Percentiles rank a stretch among this genome's conserved stretches.
Evolutionary conservation across 768 basidiomycete species (phyloP).

Genomic region (Kwoniella botswanensis): DNA sequence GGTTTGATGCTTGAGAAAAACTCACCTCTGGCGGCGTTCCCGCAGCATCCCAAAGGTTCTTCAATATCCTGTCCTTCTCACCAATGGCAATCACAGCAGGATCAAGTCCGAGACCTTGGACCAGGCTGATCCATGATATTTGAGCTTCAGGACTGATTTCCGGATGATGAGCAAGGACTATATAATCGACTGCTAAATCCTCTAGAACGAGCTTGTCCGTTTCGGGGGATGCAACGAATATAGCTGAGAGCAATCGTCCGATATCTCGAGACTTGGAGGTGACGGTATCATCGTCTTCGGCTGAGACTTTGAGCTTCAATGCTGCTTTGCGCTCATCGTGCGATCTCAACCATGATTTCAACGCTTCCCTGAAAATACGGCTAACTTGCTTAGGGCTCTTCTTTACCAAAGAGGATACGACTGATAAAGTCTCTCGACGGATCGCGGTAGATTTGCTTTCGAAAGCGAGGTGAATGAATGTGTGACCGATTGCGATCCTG

Average conservation of each 20-base stretch:
- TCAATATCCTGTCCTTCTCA: slow-evolving; percentile 38
- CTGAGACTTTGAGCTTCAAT: slow-evolving; percentile 46
- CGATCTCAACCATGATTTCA: slow-evolving; percentile 58
- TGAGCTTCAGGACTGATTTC: slow-evolving; percentile 61
- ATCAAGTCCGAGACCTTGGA: slow-evolving; percentile 71
- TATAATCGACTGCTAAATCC: slow-evolving; percentile 62
- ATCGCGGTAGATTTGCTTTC: slow-evolving; percentile 66
- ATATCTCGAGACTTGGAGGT: slow-evolving; percentile 62
- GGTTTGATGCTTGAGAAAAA: slow-evolving; percentile 1
- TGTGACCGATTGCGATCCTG: slow-evolving; percentile 69
- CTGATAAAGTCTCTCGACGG: slow-evolving; percentile 62
- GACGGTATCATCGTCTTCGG: slow-evolving; percentile 60
- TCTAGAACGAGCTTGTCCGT: slow-evolving; percentile 50
- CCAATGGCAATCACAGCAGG: slow-evolving; percentile 67
- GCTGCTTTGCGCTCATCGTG: slow-evolving; percentile 47
- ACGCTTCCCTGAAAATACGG: slow-evolving; percentile 67
- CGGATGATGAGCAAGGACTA: slow-evolving; percentile 77
- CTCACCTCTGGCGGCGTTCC: slow-evolving; percentile 41
- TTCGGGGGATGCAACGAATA: slow-evolving; percentile 24
- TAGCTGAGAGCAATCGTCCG: slow-evolving; percentile 37
- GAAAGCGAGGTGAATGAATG: slow-evolving; percentile 72
- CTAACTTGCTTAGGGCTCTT: slow-evolving; percentile 64
- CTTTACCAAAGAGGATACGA: slow-evolving; percentile 60
- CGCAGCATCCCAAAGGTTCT: slow-evolving; percentile 35
- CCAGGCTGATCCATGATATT: slow-evolving; percentile 80